These are phyloP conservation scores for Daldinia concentrica DNA, from an alignment of 495 filamentous ascomycete genomes.

Conservation along the genomic window DNA sequence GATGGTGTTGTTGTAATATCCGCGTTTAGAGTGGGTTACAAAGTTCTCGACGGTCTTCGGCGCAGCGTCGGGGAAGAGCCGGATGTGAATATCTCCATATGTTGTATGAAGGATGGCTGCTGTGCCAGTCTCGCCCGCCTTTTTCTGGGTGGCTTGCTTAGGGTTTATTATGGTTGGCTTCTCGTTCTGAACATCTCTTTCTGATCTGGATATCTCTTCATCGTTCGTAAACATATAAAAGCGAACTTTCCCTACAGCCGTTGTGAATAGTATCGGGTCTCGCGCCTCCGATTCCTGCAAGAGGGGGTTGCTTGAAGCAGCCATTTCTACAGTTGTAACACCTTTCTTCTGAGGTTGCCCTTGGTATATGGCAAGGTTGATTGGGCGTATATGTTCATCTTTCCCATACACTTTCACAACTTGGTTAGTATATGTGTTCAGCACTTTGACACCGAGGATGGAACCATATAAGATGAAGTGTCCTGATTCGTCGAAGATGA, in stretches of 20 bases:
- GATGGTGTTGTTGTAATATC: slow-evolving; percentile 96
- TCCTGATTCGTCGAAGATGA: slow-evolving; percentile 95
- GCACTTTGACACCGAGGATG: slow-evolving; percentile 86
- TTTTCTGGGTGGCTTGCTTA: slow-evolving; percentile 60
- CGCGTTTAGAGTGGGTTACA: slow-evolving; percentile 83
- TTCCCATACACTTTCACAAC: slow-evolving; percentile 87
- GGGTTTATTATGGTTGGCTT: slow-evolving; percentile 70
- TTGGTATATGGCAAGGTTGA: slow-evolving; percentile 91
- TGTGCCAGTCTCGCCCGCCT: slow-evolving; percentile 74
- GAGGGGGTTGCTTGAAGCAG: slow-evolving; percentile 90
- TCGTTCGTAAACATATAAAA: slow-evolving; percentile 99
- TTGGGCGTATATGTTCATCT: slow-evolving; percentile 85
- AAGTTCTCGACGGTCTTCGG: slow-evolving; percentile 99
- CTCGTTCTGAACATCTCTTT: slow-evolving; percentile 94
- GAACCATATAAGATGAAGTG: slow-evolving; percentile 96
- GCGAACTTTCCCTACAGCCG: slow-evolving; percentile 85
- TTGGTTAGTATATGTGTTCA: slow-evolving; percentile 93
- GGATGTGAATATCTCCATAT: slow-evolving; percentile 93
- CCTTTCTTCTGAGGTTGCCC: slow-evolving; percentile 92
- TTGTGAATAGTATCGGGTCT: slow-evolving; percentile 87
- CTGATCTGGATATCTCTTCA: slow-evolving; percentile 80
- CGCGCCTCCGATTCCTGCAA: slow-evolving; percentile 90
- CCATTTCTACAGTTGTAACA: slow-evolving; percentile 96
- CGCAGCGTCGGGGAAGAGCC: slow-evolving; percentile 90
- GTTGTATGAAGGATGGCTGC: slow-evolving; percentile 90